A percentile compares a stretch with the other conserved stretches of the same genome.
phyloP scores from a whole-genome alignment of 2,329 filamentous ascomycete species.

The Knufia fluminis region DNA sequence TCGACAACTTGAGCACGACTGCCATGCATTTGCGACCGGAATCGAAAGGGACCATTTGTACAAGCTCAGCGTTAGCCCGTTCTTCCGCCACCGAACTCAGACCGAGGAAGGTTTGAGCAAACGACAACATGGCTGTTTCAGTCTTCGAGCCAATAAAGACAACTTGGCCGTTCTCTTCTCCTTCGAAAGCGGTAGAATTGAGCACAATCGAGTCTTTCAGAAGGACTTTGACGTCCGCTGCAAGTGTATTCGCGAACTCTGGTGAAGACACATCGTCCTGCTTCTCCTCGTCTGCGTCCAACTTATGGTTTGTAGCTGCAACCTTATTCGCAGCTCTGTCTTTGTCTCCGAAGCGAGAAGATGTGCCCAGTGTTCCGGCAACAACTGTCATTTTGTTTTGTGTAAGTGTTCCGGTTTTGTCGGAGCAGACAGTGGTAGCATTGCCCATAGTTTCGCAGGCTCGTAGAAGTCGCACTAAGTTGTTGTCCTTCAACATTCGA shows the following conservation, averaged over 20 bases:
- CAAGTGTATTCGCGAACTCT: slow-evolving; percentile 47
- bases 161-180: slow-evolving; percentile 49
- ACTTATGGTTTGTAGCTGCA: slow-evolving; percentile 21
- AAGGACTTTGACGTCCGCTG: slow-evolving; percentile 44
- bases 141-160: slow-evolving; percentile 68
- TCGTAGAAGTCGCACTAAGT: slow-evolving; percentile 49
- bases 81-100: slow-evolving; percentile 54
- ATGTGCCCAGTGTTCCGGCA: slow-evolving; percentile 45
- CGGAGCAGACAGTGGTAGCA: slow-evolving; percentile 54
- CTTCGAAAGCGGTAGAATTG: slow-evolving; percentile 63
- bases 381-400: slow-evolving; percentile 56
- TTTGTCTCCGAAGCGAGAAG: slow-evolving; percentile 36
- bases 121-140: slow-evolving; percentile 63
- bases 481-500: slow-evolving; percentile 55
- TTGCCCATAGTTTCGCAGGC: slow-evolving; percentile 58
- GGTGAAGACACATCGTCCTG: slow-evolving; percentile 42
- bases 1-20: slow-evolving; percentile 48
- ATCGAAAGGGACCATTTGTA: slow-evolving; percentile 49
- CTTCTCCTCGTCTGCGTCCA: slow-evolving; percentile 17
- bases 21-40: slow-evolving; percentile 62
- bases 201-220: slow-evolving; percentile 56
- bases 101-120: slow-evolving; percentile 56
- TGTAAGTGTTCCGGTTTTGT: slow-evolving; percentile 58
- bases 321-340: slow-evolving; percentile 24
- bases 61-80: slow-evolving; percentile 52